phyloP scores from a whole-genome alignment of 2,329 filamentous ascomycete genomes.

The Calonectria pauciramosa region DNA sequence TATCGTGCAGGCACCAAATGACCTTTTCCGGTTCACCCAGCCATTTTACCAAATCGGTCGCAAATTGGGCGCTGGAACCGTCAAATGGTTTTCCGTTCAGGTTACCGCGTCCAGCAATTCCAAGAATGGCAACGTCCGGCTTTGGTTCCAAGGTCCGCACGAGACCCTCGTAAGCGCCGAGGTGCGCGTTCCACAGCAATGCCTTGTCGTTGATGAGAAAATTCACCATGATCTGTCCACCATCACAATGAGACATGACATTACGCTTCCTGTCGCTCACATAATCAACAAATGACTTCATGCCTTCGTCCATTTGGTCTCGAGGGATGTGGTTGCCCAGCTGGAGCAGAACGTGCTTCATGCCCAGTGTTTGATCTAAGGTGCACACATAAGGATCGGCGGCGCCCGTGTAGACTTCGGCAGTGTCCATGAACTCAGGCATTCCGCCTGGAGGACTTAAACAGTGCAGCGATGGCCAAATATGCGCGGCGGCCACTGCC shows the following conservation, averaged over 20 bases:
- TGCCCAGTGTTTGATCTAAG: not conserved
- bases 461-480: not conserved
- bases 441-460: not conserved
- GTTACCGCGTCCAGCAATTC: not conserved
- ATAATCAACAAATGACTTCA: not conserved
- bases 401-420: not conserved
- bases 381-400: not conserved
- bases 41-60: not conserved
- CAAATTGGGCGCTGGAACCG: not conserved
- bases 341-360: not conserved
- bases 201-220: not conserved
- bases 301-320: not conserved
- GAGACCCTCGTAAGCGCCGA: not conserved
- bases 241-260: not conserved
- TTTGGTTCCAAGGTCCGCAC: not conserved
- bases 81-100: not conserved
- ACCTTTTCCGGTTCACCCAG: not conserved
- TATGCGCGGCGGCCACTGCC: not conserved
- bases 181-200: not conserved
- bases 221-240: not conserved
- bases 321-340: not conserved
- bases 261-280: not conserved
- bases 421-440: not conserved
- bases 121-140: not conserved
- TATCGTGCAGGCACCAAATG: not conserved